A percentile compares a stretch with the other conserved stretches of the same genome.
Evolutionary conservation across 2,329 filamentous ascomycete species (phyloP).

Genomic region (Colletotrichum aenigma): DNA sequence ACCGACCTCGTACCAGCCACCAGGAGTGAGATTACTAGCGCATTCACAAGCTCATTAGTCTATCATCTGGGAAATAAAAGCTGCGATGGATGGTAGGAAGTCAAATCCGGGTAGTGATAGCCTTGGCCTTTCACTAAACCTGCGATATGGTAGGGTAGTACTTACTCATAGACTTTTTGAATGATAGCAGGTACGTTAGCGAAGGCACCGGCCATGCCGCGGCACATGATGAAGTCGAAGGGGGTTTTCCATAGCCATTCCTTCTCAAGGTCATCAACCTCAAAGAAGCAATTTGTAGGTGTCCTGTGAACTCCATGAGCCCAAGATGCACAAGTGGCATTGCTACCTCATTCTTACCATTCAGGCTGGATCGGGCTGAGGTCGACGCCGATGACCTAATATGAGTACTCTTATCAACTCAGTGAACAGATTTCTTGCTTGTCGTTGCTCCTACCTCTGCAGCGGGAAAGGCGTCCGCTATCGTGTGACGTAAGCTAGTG

Average conservation of each 20-base stretch:
- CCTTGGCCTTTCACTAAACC: background rate
- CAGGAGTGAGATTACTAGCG: background rate
- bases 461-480: background rate
- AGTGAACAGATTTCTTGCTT: too few species aligned
- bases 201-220: background rate
- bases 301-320: background rate
- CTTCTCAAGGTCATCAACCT: background rate
- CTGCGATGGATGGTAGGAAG: too few species aligned
- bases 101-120: background rate
- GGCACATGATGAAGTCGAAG: background rate
- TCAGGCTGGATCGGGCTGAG: background rate
- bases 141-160: background rate
- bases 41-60: background rate
- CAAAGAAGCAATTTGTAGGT: background rate
- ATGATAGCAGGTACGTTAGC: background rate
- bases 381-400: background rate
- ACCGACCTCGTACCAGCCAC: background rate
- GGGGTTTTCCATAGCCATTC: background rate
- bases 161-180: background rate
- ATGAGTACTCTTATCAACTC: background rate
- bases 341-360: background rate
- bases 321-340: too few species aligned
- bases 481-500: background rate
- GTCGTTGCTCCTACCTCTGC: background rate
- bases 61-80: background rate